Evolutionary conservation across 108 stramenopile species (phyloP).

Genomic region (Epithemia pelagica): DNA sequence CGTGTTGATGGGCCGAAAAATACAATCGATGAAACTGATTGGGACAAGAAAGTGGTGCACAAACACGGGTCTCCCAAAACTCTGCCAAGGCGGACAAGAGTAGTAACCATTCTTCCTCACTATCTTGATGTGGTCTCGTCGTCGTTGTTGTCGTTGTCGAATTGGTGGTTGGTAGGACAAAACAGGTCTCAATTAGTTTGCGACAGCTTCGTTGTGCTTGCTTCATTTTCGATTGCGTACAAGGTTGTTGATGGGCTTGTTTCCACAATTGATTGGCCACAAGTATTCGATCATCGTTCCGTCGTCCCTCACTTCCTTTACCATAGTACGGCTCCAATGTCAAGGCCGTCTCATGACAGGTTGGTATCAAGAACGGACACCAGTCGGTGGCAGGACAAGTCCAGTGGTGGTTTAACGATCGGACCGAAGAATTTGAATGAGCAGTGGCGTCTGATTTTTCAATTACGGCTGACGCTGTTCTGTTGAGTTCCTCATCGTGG

Average conservation of each 20-base stretch:
- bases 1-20: not conserved
- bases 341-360: slow-evolving; percentile 7
- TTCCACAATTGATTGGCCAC: not conserved
- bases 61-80: not conserved
- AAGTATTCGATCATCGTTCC: slow-evolving; percentile 3
- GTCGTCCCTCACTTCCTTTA: slow-evolving; percentile 2
- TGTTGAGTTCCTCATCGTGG: too few relatives aligned
- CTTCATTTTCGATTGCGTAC: not conserved
- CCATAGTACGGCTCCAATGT: slow-evolving; percentile 1
- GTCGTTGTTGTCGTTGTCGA: too few relatives aligned
- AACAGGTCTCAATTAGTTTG: not conserved
- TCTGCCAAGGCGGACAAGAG: not conserved
- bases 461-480: too few relatives aligned
- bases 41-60: not conserved
- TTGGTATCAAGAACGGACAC: not conserved
- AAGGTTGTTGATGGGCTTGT: not conserved
- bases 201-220: not conserved
- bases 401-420: not conserved
- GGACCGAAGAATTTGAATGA: too few relatives aligned
- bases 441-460: too few relatives aligned
- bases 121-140: not conserved
- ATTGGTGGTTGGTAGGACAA: not conserved
- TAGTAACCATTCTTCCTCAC: not conserved
- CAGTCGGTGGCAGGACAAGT: not conserved
- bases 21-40: not conserved